Percentiles rank a stretch among this genome's conserved stretches.
phyloP scores from a whole-genome alignment of 169 alveolate genomes.

The Plasmodium malariae region DNA sequence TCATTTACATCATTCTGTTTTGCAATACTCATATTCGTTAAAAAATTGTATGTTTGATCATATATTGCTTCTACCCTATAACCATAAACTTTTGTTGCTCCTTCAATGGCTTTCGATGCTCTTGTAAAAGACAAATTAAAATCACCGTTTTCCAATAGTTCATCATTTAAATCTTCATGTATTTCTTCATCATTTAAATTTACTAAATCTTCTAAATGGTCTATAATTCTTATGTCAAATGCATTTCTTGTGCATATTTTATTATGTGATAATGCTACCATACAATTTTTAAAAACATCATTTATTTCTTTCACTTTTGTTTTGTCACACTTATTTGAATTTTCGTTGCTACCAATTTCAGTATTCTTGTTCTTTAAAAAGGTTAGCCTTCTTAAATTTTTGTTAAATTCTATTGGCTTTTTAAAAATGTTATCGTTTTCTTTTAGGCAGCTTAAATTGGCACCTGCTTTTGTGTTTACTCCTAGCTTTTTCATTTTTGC shows the following conservation, averaged over 20 bases:
- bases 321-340: slow-evolving; percentile 29
- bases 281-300: slow-evolving; percentile 84
- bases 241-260: slow-evolving; percentile 89
- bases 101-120: slow-evolving; percentile 86
- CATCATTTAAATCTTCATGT: slow-evolving; percentile 79
- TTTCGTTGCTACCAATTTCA: slow-evolving; percentile 12
- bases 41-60: slow-evolving; percentile 85
- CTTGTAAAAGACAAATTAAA: slow-evolving; percentile 80
- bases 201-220: slow-evolving; percentile 88
- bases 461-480: slow-evolving; percentile 15
- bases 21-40: slow-evolving; percentile 82
- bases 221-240: slow-evolving; percentile 88
- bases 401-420: slow-evolving; percentile 67
- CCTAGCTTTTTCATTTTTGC: slow-evolving; percentile 61
- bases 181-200: slow-evolving; percentile 83
- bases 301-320: slow-evolving; percentile 80
- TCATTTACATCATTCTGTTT: slow-evolving; percentile 59
- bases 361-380: slow-evolving; percentile 51
- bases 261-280: slow-evolving; percentile 87
- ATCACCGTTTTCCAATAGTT: slow-evolving; percentile 71
- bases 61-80: slow-evolving; percentile 88
- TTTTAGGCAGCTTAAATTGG: slow-evolving; percentile 20
- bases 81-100: slow-evolving; percentile 86
- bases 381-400: slow-evolving; percentile 50
- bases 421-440: slow-evolving; percentile 34